Base-by-base conservation (phyloP, 1,284 basidiomycete genomes). In the Tylopilus orsonianus region DNA sequence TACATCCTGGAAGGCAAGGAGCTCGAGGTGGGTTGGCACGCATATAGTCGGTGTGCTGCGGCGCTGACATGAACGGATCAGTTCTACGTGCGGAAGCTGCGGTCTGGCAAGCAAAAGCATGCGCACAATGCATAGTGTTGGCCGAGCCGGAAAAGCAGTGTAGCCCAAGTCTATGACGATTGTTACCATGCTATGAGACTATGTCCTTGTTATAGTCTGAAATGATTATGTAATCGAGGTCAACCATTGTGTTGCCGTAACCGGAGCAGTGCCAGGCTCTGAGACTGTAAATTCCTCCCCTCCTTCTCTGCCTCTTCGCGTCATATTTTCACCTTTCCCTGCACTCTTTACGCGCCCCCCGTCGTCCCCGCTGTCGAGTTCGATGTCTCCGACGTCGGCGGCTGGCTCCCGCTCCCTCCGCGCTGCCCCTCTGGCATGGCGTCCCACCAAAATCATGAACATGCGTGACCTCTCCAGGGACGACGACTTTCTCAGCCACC, bases 1-100 rank as follows among this genome's bases (percentile, higher is more conserved):
- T 96, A 97, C 76, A 79, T 97, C 57, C 84, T 97, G 48, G 94
- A 97, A 79, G 94, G 94, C 68, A 93, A 93, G 75, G 94, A 97
- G 72, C 85, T 97, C 52, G 93, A 97, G 80, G 91, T 93, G 63
- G 45, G 77, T n/a, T 49, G 16, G 46, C 43, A 26, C 29, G 44
- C 44, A 38, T 52, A 43, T 36, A 20, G 40, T 48, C 47, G 30
- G 43, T 6, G 13, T n/a, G 37, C 35, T 51, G 37, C 50, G 37
- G 49, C 45, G 2, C 46, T 55, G 48, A 58, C 36, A 42, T 49
- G 44, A 48, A 50, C 33, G 46, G 44, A 52, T 27, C 60, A 90
- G 91, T 96, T 97, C 78, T 97, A 96, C 80, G 72, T 93, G 65
- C 85, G 90, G 78, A 95, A 93, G 73, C 77, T 97, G 73, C 86